A percentile compares a stretch with the other conserved stretches of the same genome.
Conservation (phyloP, 2,329 filamentous ascomycete genomes). For the Didymella pinodella region DNA sequence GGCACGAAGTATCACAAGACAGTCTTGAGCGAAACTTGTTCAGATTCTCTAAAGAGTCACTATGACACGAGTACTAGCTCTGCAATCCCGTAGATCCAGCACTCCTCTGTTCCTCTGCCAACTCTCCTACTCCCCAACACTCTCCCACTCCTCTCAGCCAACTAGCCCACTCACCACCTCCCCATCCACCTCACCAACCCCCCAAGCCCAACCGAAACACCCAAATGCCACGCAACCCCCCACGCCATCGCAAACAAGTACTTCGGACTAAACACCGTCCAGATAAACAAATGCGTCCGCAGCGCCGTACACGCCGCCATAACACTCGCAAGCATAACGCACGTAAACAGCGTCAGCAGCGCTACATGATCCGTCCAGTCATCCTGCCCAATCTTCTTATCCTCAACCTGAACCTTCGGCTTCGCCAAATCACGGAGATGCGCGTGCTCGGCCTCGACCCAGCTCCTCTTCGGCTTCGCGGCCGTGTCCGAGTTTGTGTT, state of each 20-base stretch:
- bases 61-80: too few relatives aligned
- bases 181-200: constrained; percentile 45
- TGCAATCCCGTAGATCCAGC: too few relatives aligned
- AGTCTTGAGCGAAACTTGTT: too few relatives aligned
- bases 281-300: constrained; percentile 92
- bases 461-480: constrained; percentile 29
- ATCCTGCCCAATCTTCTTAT: constrained; percentile 16
- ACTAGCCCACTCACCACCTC: constrained; percentile 31
- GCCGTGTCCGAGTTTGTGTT: not conserved
- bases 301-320: constrained; percentile 89
- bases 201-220: constrained; percentile 49
- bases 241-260: constrained; percentile 93
- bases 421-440: constrained; percentile 28
- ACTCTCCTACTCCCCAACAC: too few relatives aligned
- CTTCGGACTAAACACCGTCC: constrained; percentile 98
- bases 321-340: constrained; percentile 71
- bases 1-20: too few relatives aligned
- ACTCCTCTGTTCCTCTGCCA: too few relatives aligned
- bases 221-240: constrained; percentile 81
- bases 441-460: constrained; percentile 42
- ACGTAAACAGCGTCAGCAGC: constrained; percentile 74
- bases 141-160: too few relatives aligned
- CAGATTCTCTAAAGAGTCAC: too few relatives aligned
- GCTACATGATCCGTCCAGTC: constrained; percentile 61
- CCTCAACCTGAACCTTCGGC: constrained; percentile 21